These are phyloP conservation scores for Naematelia encephala DNA, from an alignment of 768 basidiomycete genomes.

Conservation along the genomic window DNA sequence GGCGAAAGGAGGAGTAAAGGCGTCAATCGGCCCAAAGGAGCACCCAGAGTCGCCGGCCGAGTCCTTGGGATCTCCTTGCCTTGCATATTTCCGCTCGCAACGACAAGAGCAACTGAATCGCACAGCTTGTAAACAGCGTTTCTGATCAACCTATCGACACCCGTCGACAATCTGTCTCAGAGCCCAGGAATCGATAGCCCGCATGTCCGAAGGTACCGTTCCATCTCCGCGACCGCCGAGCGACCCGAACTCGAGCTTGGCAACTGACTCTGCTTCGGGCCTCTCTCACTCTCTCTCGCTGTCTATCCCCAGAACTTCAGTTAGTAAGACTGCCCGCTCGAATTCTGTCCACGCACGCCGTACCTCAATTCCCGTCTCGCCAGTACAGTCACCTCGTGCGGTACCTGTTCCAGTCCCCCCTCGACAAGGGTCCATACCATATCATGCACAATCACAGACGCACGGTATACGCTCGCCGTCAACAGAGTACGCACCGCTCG, in stretches of 20 bases:
- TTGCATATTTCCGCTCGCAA: too few species aligned
- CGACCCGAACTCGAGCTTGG: not conserved
- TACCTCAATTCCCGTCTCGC: slow-evolving; percentile 6
- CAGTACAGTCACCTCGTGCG: slow-evolving; percentile 5
- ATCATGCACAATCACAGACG: not conserved
- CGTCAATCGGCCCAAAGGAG: too few species aligned
- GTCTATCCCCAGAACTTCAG: not conserved
- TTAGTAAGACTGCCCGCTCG: not conserved
- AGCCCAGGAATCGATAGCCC: not conserved
- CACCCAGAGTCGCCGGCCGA: too few species aligned
- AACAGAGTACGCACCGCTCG: not conserved
- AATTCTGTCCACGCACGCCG: not conserved
- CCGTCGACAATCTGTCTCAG: too few species aligned
- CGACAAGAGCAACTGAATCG: too few species aligned
- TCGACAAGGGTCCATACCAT: slow-evolving; percentile 8
- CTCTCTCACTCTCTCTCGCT: not conserved
- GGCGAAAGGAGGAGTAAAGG: too few species aligned
- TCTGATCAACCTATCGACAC: too few species aligned
- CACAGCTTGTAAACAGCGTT: too few species aligned
- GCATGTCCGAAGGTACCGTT: not conserved
- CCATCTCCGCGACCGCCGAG: not conserved
- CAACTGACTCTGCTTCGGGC: not conserved
- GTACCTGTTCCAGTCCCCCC: slow-evolving; percentile 4
- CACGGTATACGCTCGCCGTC: slow-evolving; percentile 1
- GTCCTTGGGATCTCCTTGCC: too few species aligned